Base-by-base conservation (phyloP, 1,284 basidiomycete species). In the Naganishia sp. region DNA sequence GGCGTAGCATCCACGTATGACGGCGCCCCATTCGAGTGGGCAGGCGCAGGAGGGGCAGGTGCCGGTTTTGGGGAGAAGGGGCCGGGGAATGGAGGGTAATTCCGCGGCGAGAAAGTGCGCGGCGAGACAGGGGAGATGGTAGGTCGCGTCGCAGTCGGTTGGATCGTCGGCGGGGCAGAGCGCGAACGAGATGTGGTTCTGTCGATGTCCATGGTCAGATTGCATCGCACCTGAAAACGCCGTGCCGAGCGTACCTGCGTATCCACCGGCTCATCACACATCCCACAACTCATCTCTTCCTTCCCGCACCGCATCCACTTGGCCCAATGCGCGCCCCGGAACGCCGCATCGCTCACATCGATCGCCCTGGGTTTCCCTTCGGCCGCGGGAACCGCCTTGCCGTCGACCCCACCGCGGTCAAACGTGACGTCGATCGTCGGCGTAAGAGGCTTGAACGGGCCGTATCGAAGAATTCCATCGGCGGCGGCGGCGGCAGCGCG, bases 321-420 rank as follows among this genome's bases (percentile, higher is more conserved):
- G 0, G 67, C 72, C 17, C 64, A 52, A 1, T 67, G 62, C 3
- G 69, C 68, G 1, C 46, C 35, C 17, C 76, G 77, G 74, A 89
- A 84, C 2, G 79, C 72, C 5, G 80, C 81, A 73, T 91, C 90
- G 41, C 83, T 84, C 11, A 89, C 84, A 66, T 84, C 82, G 42
- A 92, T 86, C 0, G 87, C 85, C 21, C 46, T 64, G 6, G 67
- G 65, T 10, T 32, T 32, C 3, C 83, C 85, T 28, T 69, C 73
- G 47, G 86, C 84, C 2, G 68, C 43, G 42, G 78, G 69, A 1
- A 84, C 83, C 51, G 84, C 84, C 63, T 84, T 84, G 0, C 88
- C 89, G 72, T 89, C 86, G 0, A 90, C 88, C 9, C 89, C 89
- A 72, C 90, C 88, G 1, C 87, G 75, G 74, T 90, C 88, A 11